Percentiles rank a stretch among this genome's conserved stretches.
These are phyloP conservation scores for Thelonectria rubi DNA, from an alignment of 2,329 filamentous ascomycete genomes.

Conservation along the genomic window DNA sequence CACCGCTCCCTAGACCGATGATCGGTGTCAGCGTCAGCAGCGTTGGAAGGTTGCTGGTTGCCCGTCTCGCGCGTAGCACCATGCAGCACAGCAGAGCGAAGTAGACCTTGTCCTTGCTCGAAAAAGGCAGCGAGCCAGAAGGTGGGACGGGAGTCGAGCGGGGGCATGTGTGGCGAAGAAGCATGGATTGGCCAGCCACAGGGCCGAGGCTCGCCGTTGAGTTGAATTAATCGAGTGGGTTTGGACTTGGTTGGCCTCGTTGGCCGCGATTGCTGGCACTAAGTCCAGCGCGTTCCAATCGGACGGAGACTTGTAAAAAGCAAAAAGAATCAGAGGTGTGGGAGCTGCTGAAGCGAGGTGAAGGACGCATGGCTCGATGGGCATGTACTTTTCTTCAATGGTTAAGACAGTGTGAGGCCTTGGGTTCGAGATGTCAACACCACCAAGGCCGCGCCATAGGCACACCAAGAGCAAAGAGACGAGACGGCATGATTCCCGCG, in stretches of 20 bases:
- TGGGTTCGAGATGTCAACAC: too few relatives aligned
- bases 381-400: too few relatives aligned
- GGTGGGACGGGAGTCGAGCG: constrained; percentile 10
- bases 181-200: constrained; percentile 24
- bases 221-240: constrained; percentile 16
- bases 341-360: neutral
- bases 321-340: constrained; percentile 3
- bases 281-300: constrained; percentile 12
- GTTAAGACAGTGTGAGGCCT: too few relatives aligned
- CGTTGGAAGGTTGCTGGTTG: constrained; percentile 1
- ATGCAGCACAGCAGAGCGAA: constrained; percentile 16
- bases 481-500: neutral
- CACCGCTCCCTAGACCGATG: constrained; percentile 19
- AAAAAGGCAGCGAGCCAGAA: constrained; percentile 16
- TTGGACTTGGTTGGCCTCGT: constrained; percentile 6
- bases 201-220: constrained; percentile 15
- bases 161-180: constrained; percentile 20
- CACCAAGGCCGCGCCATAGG: too few relatives aligned
- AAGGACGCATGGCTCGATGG: neutral
- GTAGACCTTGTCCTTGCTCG: constrained; percentile 21
- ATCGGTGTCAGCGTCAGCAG: constrained; percentile 11
- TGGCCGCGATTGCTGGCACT: constrained; percentile 21
- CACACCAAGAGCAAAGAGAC: neutral
- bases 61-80: constrained; percentile 13
- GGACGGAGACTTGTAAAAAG: constrained; percentile 2